Evolutionary conservation across 2,329 filamentous ascomycete species (phyloP), one percentile per base, ranked within the genome.

Genomic region (Mycosphaerella arachidis): DNA sequence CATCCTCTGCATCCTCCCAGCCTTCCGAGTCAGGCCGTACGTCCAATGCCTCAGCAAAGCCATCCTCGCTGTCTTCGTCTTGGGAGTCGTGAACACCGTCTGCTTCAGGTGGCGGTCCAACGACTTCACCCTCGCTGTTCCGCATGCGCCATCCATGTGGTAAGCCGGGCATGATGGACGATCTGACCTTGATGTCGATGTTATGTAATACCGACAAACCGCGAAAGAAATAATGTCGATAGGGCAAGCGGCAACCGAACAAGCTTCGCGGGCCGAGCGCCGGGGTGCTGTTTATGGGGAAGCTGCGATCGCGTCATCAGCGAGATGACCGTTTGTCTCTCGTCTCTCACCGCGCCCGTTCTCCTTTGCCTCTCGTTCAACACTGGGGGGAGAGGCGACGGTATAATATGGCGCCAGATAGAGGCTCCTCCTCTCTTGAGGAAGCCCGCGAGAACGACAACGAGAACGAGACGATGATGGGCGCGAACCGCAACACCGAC

Each of bases 1-100:
- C 74, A 18, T 74, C 72, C 60, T 78, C 75, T 13, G 74, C 70
- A 65, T 79, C 77, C 63, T 79, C 75, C 77, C 77, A 80, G 45
- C 75, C 77, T 29, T 75, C 73, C 30, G 71, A 73, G 48, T 75
- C 73, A 18, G 71, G 70, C 24, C 67, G 63, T 46, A 72, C 60
- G 48, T 70, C 65, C 50, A 70, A 57, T 48, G 64, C 65, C 43
- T 65, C 63, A 9, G 66, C 56, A 37, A 45, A 58, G 35, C 55
- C 52, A 18, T 54, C 55, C 16, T 60, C 59, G n/a, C 56, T 58
- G n/a, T 65, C 62, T 13, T 66, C 63, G 12, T 58, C 60, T 13
- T 62, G 66, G 43, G 62, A 67, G 40, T 65, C 59, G 52, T 58
- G 60, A 30, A 53, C 58, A 43, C 63, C 62, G 33, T 68, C 63